Evolutionary conservation across 768 basidiomycete genomes (phyloP).

Genomic region (Serendipita vermifera): DNA sequence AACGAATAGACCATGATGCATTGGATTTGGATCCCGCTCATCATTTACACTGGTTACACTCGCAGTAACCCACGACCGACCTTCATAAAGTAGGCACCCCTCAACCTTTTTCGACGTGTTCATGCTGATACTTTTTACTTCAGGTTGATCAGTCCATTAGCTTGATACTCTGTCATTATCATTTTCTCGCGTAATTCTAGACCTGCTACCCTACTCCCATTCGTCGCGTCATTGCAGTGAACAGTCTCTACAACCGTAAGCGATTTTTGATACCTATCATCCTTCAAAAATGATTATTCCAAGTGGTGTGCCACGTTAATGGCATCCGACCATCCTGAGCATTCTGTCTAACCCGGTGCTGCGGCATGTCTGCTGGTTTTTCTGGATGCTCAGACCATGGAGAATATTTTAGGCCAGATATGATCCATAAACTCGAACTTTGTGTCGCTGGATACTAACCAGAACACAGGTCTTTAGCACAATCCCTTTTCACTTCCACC

Average conservation of each 20-base stretch:
- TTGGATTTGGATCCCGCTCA: conserved; percentile 92
- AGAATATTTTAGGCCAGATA: no score
- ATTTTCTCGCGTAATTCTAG: background rate
- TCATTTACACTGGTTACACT: conserved; percentile 91
- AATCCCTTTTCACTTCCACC: background rate
- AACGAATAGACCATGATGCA: conserved; percentile 67
- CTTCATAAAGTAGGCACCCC: conserved; percentile 76
- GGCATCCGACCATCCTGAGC: conserved; percentile 7
- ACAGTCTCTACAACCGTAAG: background rate
- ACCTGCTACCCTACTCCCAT: background rate
- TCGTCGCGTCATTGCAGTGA: background rate
- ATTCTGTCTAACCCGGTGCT: background rate
- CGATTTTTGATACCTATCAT: conserved; percentile 6
- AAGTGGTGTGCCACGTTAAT: conserved; percentile 14
- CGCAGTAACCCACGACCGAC: conserved; percentile 89
- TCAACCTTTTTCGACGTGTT: conserved; percentile 3
- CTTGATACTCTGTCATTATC: conserved; percentile 35
- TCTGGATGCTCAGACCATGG: no score
- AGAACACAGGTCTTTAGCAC: no score
- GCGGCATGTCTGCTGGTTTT: no score
- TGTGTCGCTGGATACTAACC: no score
- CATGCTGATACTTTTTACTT: background rate
- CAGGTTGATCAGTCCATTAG: conserved; percentile 89
- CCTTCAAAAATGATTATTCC: conserved; percentile 14
- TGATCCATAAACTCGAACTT: no score